Evolutionary conservation across 352 stramenopile genomes (phyloP).

Genomic region (Pilasporangium apinafurcum): DNA sequence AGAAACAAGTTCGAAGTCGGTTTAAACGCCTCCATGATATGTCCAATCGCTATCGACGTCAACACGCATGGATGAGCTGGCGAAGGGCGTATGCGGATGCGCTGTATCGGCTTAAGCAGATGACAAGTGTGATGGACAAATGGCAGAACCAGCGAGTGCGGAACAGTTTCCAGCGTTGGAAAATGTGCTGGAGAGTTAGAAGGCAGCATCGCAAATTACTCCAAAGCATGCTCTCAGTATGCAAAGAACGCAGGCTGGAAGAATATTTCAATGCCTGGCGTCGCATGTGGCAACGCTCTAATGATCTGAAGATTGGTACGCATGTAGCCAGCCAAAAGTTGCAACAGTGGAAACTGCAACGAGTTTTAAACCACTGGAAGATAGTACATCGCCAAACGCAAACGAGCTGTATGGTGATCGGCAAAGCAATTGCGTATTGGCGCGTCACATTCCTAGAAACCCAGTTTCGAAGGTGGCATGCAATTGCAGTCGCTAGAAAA

Average conservation of each 20-base stretch:
- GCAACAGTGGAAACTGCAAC: neutral
- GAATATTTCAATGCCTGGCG: conserved; percentile 23
- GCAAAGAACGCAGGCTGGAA: conserved; percentile 9
- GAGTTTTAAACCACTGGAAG: conserved; percentile 2
- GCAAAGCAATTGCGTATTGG: conserved; percentile 10
- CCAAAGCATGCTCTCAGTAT: conserved; percentile 1
- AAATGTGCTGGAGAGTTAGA: conserved; percentile 18
- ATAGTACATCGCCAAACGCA: neutral
- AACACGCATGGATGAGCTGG: conserved; percentile 15
- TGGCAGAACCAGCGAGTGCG: conserved; percentile 18
- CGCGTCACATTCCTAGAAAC: conserved; percentile 9
- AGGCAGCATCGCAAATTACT: conserved; percentile 20
- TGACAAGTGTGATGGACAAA: conserved; percentile 9
- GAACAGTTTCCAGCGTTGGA: conserved; percentile 24
- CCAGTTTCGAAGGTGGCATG: conserved; percentile 8
- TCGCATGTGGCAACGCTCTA: neutral
- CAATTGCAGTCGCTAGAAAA: neutral
- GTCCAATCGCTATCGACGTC: neutral
- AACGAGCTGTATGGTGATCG: neutral
- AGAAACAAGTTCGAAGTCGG: neutral
- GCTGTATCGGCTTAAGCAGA: conserved; percentile 6
- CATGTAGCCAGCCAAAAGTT: neutral
- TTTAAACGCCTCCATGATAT: neutral
- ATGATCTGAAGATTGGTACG: neutral
- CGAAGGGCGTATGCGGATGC: conserved; percentile 5